These are phyloP conservation scores for Pseudocercospora musae DNA, from an alignment of 2,329 filamentous ascomycete genomes.

Conservation along the genomic window DNA sequence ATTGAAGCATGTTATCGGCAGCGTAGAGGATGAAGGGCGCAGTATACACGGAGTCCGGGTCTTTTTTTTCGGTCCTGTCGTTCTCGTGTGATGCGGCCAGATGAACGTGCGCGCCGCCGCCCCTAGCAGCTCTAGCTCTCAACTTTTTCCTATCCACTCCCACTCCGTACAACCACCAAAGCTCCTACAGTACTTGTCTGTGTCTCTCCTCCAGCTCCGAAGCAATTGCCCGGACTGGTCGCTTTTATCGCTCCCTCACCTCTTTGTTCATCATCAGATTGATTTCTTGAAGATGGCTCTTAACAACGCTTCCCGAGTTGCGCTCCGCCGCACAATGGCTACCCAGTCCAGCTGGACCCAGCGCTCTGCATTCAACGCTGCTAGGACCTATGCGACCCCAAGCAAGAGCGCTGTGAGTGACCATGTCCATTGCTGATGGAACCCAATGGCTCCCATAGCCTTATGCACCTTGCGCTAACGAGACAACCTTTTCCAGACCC, in stretches of 20 bases:
- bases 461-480: not conserved
- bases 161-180: not conserved
- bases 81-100: not conserved
- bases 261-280: slow-evolving; percentile 18
- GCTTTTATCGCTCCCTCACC: slow-evolving; percentile 6
- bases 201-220: slow-evolving; percentile 4
- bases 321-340: slow-evolving; percentile 73
- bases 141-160: not conserved
- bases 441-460: not conserved
- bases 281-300: slow-evolving; percentile 31
- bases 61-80: not conserved
- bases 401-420: slow-evolving; percentile 77
- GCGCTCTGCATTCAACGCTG: slow-evolving; percentile 69
- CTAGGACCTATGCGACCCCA: slow-evolving; percentile 90
- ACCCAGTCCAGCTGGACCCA: slow-evolving; percentile 59
- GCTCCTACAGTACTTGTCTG: not conserved
- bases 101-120: not conserved
- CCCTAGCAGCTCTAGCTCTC: not conserved
- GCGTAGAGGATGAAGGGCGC: not conserved
- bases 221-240: slow-evolving; percentile 6
- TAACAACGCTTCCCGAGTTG: slow-evolving; percentile 54
- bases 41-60: not conserved
- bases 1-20: not conserved
- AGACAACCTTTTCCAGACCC: slow-evolving; percentile 58
- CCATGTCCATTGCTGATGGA: not conserved